Evolutionary conservation across 1,139 yeast species (phyloP).

Genomic region (Zhuliangozyma parablackwelliae): DNA sequence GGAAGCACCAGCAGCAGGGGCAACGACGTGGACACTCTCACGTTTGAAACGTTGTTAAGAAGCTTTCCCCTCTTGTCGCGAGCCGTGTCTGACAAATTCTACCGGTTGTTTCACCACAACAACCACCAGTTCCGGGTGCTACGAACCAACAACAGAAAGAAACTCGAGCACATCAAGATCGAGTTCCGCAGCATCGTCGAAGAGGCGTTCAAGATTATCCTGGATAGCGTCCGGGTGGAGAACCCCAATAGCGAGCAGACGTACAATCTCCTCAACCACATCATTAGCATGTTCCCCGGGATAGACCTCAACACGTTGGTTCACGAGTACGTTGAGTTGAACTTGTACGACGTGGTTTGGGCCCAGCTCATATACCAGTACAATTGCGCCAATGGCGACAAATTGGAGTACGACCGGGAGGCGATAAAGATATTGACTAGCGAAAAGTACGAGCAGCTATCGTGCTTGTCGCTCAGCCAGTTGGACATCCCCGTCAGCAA

Average conservation of each 20-base stretch:
- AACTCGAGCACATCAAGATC: conserved; percentile 20
- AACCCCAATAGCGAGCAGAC: conserved; percentile 35
- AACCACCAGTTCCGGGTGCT: conserved; percentile 31
- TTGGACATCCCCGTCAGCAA: conserved; percentile 52
- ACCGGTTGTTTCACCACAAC: conserved; percentile 41
- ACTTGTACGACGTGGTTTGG: conserved; percentile 65
- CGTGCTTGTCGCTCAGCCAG: conserved; percentile 64
- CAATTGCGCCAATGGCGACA: conserved; percentile 28
- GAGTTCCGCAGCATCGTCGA: conserved; percentile 35
- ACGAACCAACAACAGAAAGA: conserved; percentile 27
- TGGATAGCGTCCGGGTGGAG: conserved; percentile 36
- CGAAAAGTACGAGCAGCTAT: conserved; percentile 37
- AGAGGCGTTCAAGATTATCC: conserved; percentile 36
- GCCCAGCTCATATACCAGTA: conserved; percentile 40
- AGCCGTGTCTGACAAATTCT: conserved; percentile 44
- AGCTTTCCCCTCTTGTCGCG: conserved; percentile 44
- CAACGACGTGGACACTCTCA: conserved; percentile 12
- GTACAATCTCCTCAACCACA: conserved; percentile 27
- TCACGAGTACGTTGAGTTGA: conserved; percentile 67
- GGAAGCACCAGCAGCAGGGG: no score
- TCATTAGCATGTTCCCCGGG: conserved; percentile 34
- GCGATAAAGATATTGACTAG: conserved; percentile 28
- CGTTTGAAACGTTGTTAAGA: conserved; percentile 44
- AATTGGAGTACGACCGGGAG: conserved; percentile 20
- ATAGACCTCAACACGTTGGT: conserved; percentile 54